phyloP scores from a whole-genome alignment of 805 yeast species.

The Saccharomycopsis amapae region DNA sequence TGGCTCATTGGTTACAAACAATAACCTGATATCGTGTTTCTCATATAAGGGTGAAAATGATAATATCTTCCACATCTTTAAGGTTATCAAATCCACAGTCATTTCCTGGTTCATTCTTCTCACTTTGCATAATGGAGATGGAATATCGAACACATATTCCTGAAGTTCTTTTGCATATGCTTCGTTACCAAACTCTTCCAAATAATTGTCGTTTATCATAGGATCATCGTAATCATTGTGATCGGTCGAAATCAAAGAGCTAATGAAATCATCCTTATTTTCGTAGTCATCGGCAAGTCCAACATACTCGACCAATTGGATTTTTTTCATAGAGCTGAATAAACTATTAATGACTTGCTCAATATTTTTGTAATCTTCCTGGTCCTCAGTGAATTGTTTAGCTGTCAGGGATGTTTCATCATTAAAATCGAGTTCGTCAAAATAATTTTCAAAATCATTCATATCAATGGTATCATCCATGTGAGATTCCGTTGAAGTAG shows the following conservation, averaged over 20 bases:
- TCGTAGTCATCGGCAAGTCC: constrained; percentile 5
- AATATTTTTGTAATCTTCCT: constrained; percentile 6
- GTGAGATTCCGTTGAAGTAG: neutral
- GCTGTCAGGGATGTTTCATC: neutral
- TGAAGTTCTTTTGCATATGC: too few relatives aligned
- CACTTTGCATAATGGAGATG: constrained; percentile 32
- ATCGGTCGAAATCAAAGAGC: constrained; percentile 3
- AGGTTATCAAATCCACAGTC: constrained; percentile 42
- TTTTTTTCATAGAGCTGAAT: constrained; percentile 6
- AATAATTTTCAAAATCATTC: constrained; percentile 13
- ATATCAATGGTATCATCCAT: constrained; percentile 11
- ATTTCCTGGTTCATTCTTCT: constrained; percentile 34
- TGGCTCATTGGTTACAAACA: constrained; percentile 34
- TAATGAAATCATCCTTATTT: constrained; percentile 10
- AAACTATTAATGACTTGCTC: constrained; percentile 7
- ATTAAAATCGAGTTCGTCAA: constrained; percentile 8
- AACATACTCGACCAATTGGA: constrained; percentile 15
- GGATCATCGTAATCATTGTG: constrained; percentile 8
- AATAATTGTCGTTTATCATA: constrained; percentile 6
- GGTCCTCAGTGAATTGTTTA: neutral
- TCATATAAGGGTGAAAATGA: constrained; percentile 48
- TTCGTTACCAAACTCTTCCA: constrained; percentile 2
- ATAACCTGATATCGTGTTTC: constrained; percentile 44
- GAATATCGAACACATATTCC: constrained; percentile 30
- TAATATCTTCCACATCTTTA: constrained; percentile 49